These are phyloP conservation scores for Tetragonia tetragonoides DNA, from an alignment of 148 eudicot genomes.

Conservation along the genomic window DNA sequence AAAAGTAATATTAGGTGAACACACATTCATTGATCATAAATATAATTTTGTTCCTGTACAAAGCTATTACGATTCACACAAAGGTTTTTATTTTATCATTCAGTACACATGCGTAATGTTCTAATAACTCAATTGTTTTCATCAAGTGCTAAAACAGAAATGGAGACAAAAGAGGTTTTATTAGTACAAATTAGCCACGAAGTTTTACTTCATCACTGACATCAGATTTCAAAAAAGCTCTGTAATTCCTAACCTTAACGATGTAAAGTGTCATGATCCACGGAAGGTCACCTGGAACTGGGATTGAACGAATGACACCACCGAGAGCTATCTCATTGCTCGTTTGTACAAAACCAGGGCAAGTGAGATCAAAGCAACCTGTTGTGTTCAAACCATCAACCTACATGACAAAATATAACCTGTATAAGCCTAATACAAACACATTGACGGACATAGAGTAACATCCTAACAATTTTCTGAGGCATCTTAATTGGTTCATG, in stretches of 20 bases:
- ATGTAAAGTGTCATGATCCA: constrained; percentile 30
- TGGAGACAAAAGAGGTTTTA: too few species aligned
- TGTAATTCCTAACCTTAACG: constrained; percentile 3
- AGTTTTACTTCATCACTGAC: too few species aligned
- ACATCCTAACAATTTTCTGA: background rate
- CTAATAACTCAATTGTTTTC: background rate
- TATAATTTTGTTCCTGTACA: background rate
- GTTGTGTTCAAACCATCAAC: constrained; percentile 22
- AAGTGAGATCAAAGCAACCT: constrained; percentile 30
- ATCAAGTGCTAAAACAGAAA: too few species aligned
- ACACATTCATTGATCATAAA: background rate
- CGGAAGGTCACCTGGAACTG: constrained; percentile 29
- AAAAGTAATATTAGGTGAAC: background rate
- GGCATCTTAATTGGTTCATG: too few species aligned
- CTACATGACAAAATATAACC: constrained; percentile 16
- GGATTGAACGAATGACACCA: constrained; percentile 26
- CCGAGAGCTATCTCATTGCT: constrained; percentile 29
- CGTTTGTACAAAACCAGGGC: constrained; percentile 32
- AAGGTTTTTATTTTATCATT: too few species aligned
- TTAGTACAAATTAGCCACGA: too few species aligned
- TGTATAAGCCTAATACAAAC: background rate
- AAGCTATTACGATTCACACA: too few species aligned
- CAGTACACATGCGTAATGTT: too few species aligned
- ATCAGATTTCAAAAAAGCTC: too few species aligned
- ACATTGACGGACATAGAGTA: background rate